Evolutionary conservation across 306 rosid species (phyloP), one percentile per base, ranked within the genome.

Genomic region (Acmispon strigosus): DNA sequence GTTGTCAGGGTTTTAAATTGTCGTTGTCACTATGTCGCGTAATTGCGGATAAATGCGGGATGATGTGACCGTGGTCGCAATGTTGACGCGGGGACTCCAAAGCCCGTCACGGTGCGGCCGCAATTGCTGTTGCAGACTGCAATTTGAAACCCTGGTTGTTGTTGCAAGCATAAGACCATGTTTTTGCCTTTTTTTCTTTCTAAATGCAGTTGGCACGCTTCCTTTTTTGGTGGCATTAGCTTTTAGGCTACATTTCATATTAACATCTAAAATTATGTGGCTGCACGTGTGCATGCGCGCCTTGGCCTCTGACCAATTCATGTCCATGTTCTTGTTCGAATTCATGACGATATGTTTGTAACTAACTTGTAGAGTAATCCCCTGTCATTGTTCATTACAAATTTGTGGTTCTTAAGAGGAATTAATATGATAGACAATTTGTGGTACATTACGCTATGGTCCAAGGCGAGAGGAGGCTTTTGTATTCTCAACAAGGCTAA

Each of bases 121-220:
- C 37, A 32, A 0, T 32, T 32, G 37, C 37, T 0, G 37, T 6
- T 32, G 8, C 37, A 1, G 37, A 6, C 37, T 2, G 2, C 37
- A 32, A 32, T 32, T 32, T 32, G 37, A 32, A 27, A 32, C 37
- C 37, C 8, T 32, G 37, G 37, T 6, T 32, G 55, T 45, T 55
- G 53, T 54, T n/a, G n/a, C n/a, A n/a, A n/a, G n/a, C n/a, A n/a
- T n/a, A n/a, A 17, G 62, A 37, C 15, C 1, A 41, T 22, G 20
- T 12, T 19, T 39, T 62, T 53, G 43, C 44, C 47, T 54, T 74
- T 69, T 45, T 72, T 63, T 60, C n/a, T n/a, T n/a, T 37, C 19
- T 15, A 54, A 2, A 19, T 63, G 69, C 66, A 16, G 73, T 54
- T 20, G 62, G 47, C 17, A 34, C 29, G 11, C 55, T 34, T 52